Evolutionary conservation across 352 stramenopile species (phyloP), one percentile per base, ranked within the genome.

Genomic region (Phytopythium litorale): DNA sequence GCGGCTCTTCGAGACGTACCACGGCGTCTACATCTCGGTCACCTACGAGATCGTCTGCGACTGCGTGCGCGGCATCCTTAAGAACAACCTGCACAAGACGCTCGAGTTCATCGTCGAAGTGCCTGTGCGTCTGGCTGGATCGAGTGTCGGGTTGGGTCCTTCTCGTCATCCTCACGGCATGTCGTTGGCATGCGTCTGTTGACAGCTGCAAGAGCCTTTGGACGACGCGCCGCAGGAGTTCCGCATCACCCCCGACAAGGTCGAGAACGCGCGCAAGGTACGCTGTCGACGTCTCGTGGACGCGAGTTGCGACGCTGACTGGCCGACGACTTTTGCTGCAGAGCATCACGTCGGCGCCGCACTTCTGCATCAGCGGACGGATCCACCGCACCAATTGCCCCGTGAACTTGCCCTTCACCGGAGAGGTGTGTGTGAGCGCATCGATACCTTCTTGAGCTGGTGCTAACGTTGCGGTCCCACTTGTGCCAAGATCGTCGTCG

Each of bases 81-180:
- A 96, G 73, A 89, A 86, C 49, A 91, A 83, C 25, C 63, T 95
- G 49, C 82, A 92, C 66, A 89, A 87, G 53, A 87, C 75, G 12
- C 57, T 97, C 30, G 91, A 97, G 73, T 96, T 98, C 60, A 91
- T 98, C 57, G 88, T 98, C 30, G 87, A 98, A 82, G 84, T 95
- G 9, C 89, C 91, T 32, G 76, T 92, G 25, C 5, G 45, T 51
- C 28, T 30, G 28, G 28, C 4, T 30, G 28, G 28, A 4, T 30
- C 28, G 4, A 30, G n/a, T 30, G 4, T 30, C 28, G 19, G 7
- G 21, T 63, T 0, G 52, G 51, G 4, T 38, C 33, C 33, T 38
- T 38, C 33, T 7, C 11, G 33, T 38, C 33, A 13, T 38, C 33
- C 33, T 38, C 7, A 38, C 9, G 33, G 7, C 5, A 15, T 38